Evolutionary conservation across 495 filamentous ascomycete species (phyloP), one percentile per base, ranked within the genome.

Genomic region (Penicillium psychrofluorescens): DNA sequence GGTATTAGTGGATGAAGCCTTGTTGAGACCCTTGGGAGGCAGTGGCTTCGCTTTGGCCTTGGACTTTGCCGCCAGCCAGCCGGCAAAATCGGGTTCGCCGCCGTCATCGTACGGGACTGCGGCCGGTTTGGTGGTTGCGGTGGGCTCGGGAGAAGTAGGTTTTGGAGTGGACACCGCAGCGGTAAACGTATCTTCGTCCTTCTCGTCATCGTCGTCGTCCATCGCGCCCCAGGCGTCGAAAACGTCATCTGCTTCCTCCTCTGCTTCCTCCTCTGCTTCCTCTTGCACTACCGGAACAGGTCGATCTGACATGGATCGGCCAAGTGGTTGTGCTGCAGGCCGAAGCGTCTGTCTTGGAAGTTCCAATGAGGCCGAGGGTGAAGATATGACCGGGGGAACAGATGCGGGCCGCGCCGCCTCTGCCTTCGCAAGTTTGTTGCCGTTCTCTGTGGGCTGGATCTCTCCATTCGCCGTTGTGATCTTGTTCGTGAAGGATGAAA

Each of bases 401-500:
- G 70, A 74, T 22, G 66, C 59, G 31, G 77, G 56, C 16, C 70
- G 72, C n/a, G 56, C 33, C 36, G 53, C 48, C 11, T 74, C 68
- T 16, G 46, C 29, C 40, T 57, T 57, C 13, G 49, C 45, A 12
- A 54, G 45, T 50, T 64, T 59, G 29, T 44, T 54, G 29, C 51
- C 50, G 35, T 56, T 61, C n/a, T 61, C 46, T 29, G 64, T 69
- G 9, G 77, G 55, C 51, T 89, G 75, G 37, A 98, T 96, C 36
- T 95, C 84, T 12, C 92, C 92, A 27, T 81, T 83, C 2, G 88
- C 87, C 3, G 87, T 63, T 10, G 85, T 79, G 27, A 98, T 58
- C 55, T 94, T 96, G 63, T 95, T 95, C 5, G 92, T 95, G 63
- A 98, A 96, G n/a, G 88, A 95, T 2, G 92, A 95, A 36, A 98